Conservation (phyloP, 192 early-diverging fungal species). For the Dissophora ornata region DNA sequence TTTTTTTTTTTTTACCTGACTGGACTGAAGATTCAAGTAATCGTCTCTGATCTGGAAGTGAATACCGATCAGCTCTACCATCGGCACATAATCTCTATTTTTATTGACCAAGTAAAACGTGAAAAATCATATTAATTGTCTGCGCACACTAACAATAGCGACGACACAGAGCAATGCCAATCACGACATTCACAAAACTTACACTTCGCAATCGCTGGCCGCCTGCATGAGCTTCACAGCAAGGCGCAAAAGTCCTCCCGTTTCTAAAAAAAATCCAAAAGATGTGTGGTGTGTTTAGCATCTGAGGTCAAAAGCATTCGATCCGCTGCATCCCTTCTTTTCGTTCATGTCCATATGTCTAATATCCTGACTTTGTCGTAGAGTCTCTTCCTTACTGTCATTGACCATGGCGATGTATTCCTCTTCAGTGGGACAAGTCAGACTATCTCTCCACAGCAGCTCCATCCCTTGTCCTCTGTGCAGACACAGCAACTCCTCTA, state of each 20-base stretch:
- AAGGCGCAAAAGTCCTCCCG: slow-evolving; percentile 93
- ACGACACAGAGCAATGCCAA: too few species aligned
- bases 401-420: slow-evolving; percentile 96
- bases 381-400: slow-evolving; percentile 92
- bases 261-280: slow-evolving; percentile 79
- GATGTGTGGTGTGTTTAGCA: too few species aligned
- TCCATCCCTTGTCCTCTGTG: slow-evolving; percentile 99
- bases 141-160: too few species aligned
- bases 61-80: slow-evolving; percentile 91
- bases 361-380: too few species aligned
- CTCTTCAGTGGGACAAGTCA: slow-evolving; percentile 90
- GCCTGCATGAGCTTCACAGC: slow-evolving; percentile 95
- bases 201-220: slow-evolving; percentile 59
- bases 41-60: slow-evolving; percentile 99
- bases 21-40: slow-evolving; percentile 92
- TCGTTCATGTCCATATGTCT: too few species aligned
- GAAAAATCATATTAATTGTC: too few species aligned
- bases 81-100: slow-evolving; percentile 77
- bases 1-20: slow-evolving; percentile 63
- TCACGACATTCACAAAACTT: too few species aligned
- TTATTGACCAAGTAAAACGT: too few species aligned
- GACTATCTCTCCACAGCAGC: slow-evolving; percentile 92
- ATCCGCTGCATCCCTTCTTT: too few species aligned
- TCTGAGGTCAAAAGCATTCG: too few species aligned
- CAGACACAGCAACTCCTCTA: slow-evolving; percentile 88